Percentiles rank a stretch among this genome's conserved stretches.
These are phyloP conservation scores for Blastobotrys illinoisensis DNA, from an alignment of 1,139 yeast species.

Conservation along the genomic window DNA sequence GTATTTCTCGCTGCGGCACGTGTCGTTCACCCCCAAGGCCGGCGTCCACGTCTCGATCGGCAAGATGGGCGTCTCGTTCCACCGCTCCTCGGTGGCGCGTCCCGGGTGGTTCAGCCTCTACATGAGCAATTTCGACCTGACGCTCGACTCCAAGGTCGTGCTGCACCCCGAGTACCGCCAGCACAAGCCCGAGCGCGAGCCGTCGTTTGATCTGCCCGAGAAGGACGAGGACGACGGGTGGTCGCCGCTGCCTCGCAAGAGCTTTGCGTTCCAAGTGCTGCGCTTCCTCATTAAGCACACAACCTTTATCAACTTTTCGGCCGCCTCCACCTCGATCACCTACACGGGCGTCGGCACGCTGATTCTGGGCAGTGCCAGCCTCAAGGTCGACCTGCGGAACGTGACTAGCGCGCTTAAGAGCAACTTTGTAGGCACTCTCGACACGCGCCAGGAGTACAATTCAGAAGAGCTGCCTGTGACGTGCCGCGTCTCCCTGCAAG, in stretches of 20 bases:
- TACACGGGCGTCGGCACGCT: constrained; percentile 25
- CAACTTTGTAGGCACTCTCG: constrained; percentile 33
- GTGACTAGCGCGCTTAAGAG: constrained; percentile 13
- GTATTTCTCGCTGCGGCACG: constrained; percentile 35
- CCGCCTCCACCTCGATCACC: constrained; percentile 25
- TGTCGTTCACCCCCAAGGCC: constrained; percentile 31
- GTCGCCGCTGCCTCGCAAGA: constrained; percentile 6
- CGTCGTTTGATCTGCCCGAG: constrained; percentile 14
- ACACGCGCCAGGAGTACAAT: constrained; percentile 24
- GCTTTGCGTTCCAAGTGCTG: constrained; percentile 20
- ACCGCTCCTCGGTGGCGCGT: constrained; percentile 38
- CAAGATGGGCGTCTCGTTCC: constrained; percentile 33
- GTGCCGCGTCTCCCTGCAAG: constrained; percentile 24
- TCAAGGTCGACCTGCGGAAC: constrained; percentile 28
- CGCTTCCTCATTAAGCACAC: constrained; percentile 26
- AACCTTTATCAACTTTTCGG: constrained; percentile 27
- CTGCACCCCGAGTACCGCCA: constrained; percentile 19
- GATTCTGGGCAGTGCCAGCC: constrained; percentile 26
- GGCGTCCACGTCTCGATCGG: constrained; percentile 35
- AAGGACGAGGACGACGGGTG: constrained; percentile 3
- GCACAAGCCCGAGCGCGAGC: constrained; percentile 1
- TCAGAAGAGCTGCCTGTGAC: constrained; percentile 30
- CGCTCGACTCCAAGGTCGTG: constrained; percentile 28
- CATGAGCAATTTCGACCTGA: constrained; percentile 28
- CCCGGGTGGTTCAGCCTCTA: constrained; percentile 36